Evolutionary conservation across 306 rosid species (phyloP), one percentile per base, ranked within the genome.

Genomic region (Cicer pinnatifidum): DNA sequence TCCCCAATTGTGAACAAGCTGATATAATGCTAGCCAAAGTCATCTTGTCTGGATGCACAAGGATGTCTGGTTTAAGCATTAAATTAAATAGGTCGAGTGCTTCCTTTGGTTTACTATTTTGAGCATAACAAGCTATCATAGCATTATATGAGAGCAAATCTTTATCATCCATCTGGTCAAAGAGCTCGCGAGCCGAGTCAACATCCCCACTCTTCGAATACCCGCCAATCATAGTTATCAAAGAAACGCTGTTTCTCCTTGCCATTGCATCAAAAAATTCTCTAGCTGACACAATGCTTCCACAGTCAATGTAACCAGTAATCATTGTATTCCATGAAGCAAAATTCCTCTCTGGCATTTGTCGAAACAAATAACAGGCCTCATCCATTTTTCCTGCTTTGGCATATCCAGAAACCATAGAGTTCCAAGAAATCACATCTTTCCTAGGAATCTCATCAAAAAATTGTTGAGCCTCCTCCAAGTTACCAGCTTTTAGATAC

Each of bases 311-410:
- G 35, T 72, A 89, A 37, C 96, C 92, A 71, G 91, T 54, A 16
- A 92, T 84, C 87, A 89, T 72, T 16, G 93, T 75, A 57, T 91
- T 91, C 95, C 93, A 91, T 13, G 97, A 91, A 52, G 86, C 85
- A 52, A 57, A 47, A 64, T 75, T 89, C 75, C 84, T 92, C 85
- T 85, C 84, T 0, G 89, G 86, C 88, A 88, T 89, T 67, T 53
- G 80, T 35, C 38, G 84, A 86, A 89, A 92, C 71, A 92, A 71
- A 52, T 62, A 78, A 54, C 28, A 35, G 1, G 93, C 97, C 62
- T 16, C 62, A 53, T 84, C 87, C 91, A 92, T 85, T 70, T 83
- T 74, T 56, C 87, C 85, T 5, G 46, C 68, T 69, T 80, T 86
- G 6, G 87, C 87, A 69, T 81, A 89, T 59, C 89, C 92, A 3